These are phyloP conservation scores for Phalaenopsis aphrodite DNA, from an alignment of 106 monocot genomes.

Conservation along the genomic window DNA sequence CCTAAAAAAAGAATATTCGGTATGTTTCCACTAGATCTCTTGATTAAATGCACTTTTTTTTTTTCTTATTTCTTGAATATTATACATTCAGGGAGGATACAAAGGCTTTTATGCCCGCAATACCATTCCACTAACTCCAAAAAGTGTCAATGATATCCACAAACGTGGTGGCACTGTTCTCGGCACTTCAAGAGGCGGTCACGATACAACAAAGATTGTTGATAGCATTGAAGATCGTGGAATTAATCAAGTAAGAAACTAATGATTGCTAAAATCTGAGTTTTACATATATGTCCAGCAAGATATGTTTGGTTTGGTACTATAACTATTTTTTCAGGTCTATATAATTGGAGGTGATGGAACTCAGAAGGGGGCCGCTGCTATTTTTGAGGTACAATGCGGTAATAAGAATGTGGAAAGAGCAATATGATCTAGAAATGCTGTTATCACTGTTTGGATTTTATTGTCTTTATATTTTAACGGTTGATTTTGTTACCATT, in stretches of 20 bases:
- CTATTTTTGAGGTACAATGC: constrained; percentile 63
- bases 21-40: neutral
- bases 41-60: neutral
- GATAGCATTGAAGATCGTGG: constrained; percentile 77
- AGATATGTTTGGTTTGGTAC: no score
- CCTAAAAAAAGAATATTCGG: no score
- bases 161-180: constrained; percentile 80
- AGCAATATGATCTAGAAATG: neutral
- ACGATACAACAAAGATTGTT: constrained; percentile 69
- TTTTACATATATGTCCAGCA: neutral
- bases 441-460: neutral
- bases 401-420: neutral
- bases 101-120: constrained; percentile 77
- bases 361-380: constrained; percentile 81
- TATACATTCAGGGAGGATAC: constrained; percentile 54
- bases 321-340: constrained; percentile 28
- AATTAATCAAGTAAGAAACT: constrained; percentile 56
- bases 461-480: neutral
- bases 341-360: constrained; percentile 93
- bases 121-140: constrained; percentile 46
- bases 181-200: constrained; percentile 75
- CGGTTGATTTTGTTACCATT: no score
- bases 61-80: neutral
- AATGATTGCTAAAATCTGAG: neutral
- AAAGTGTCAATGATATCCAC: constrained; percentile 75